Evolutionary conservation across 2,329 filamentous ascomycete genomes (phyloP), one percentile per base, ranked within the genome.

Genomic region (Acrodontium crateriforme): DNA sequence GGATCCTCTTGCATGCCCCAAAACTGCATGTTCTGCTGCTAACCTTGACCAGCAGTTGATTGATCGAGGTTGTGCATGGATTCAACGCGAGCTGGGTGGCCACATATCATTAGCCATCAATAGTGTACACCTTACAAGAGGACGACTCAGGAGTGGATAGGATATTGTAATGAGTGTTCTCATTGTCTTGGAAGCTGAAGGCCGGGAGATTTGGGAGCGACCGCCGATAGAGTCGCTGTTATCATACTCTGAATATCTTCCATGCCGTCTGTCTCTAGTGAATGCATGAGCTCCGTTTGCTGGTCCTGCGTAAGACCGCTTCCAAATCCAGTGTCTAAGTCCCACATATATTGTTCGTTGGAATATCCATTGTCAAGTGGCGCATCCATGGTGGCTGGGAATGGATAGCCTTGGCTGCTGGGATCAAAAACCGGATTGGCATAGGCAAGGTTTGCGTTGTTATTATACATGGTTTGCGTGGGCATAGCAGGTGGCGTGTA

Each of bases 211-310:
- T 45, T 46, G 12, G 43, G 42, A n/a, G 41, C 40, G 24, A 50
- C 42, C 7, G 42, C 34, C 9, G 38, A 30, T n/a, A 45, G 27
- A 8, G 47, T 49, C 11, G 29, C 31, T 13, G 38, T 38, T 18
- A 55, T 54, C 45, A 54, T 52, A 35, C 36, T 45, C 34, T 55
- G 48, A 18, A 55, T 52, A 29, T 52, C 47, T 20, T 47, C 45
- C 48, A 54, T 53, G 8, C 52, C 52, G n/a, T 47, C 41, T 10
- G 48, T 52, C 35, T 55, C 52, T 9, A 55, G 35, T 2, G 33
- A 40, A n/a, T 48, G 49, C 43, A 55, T 48, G 16, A 55, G 37
- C 29, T 55, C 52, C 20, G 47, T 40, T 28, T 54, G 52, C 31
- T 55, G 52, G 20, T 39, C 37, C 17, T 48, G 40, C 3, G 38